Evolutionary conservation across 306 rosid genomes (phyloP).

Genomic region (Alnus rubra): DNA sequence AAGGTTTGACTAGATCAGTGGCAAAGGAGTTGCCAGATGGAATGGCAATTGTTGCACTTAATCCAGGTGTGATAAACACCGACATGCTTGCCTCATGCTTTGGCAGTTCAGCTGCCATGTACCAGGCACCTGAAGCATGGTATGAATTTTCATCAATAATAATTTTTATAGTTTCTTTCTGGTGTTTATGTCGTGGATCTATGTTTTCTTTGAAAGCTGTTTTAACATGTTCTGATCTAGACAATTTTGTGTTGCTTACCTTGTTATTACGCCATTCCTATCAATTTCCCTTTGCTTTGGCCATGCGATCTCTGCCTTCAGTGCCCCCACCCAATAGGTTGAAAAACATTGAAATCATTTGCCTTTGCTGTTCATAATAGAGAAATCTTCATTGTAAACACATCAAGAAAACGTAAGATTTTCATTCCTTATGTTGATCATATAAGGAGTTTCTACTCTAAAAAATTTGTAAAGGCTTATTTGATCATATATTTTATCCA

Average conservation of each 20-base stretch:
- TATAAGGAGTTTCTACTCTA: too few relatives aligned
- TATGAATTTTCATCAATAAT: conserved; percentile 17
- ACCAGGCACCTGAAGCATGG: conserved; percentile 77
- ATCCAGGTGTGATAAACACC: conserved; percentile 80
- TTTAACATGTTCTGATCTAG: conserved; percentile 2
- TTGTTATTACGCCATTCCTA: neutral
- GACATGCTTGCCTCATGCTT: conserved; percentile 95
- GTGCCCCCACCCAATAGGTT: neutral
- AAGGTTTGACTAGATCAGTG: conserved; percentile 74
- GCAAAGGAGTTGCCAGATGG: conserved; percentile 82
- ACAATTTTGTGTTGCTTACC: neutral
- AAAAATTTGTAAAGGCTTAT: neutral
- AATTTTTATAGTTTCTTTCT: neutral
- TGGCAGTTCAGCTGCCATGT: conserved; percentile 58
- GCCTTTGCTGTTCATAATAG: neutral
- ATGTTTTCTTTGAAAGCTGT: neutral
- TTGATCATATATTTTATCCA: neutral
- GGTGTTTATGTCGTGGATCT: neutral
- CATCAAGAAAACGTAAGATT: neutral
- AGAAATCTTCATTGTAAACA: neutral
- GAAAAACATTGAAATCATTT: neutral
- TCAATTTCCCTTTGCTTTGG: neutral
- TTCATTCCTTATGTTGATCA: too few relatives aligned
- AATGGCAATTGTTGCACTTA: conserved; percentile 80
- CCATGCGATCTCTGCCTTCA: neutral